These are phyloP conservation scores for Scedosporium boydii DNA, from an alignment of 2,329 filamentous ascomycete genomes.

Conservation along the genomic window DNA sequence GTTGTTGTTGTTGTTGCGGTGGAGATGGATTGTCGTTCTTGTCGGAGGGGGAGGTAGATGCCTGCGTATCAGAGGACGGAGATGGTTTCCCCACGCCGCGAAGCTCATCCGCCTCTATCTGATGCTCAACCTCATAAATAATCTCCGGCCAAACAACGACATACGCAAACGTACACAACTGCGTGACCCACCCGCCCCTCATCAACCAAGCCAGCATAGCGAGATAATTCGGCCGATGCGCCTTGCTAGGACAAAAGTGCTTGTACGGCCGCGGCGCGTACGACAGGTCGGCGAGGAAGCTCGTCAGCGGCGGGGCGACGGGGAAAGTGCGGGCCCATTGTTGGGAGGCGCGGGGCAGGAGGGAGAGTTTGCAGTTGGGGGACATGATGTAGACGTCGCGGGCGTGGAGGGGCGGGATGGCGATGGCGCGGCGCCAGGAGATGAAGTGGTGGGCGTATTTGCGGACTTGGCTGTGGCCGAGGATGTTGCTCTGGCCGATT, in stretches of 20 bases:
- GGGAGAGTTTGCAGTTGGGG: conserved; percentile 72
- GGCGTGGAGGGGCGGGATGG: conserved; percentile 82
- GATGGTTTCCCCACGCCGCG: conserved; percentile 14
- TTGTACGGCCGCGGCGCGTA: conserved; percentile 75
- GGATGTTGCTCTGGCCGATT: conserved; percentile 59
- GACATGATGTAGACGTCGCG: conserved; percentile 87
- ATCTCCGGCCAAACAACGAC: conserved; percentile 77
- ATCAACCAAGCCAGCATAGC: conserved; percentile 90
- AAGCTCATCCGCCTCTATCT: conserved; percentile 57
- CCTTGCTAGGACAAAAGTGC: conserved; percentile 73
- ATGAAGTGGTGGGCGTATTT: conserved; percentile 88
- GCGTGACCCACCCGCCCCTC: conserved; percentile 86
- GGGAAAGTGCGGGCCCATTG: conserved; percentile 75
- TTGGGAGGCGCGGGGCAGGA: conserved; percentile 57
- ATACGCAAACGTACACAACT: conserved; percentile 85
- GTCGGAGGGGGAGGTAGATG: conserved; percentile 6
- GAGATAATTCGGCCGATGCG: conserved; percentile 80
- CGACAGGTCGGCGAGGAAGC: conserved; percentile 79
- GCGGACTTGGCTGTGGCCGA: conserved; percentile 72
- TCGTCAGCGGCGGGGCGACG: conserved; percentile 70
- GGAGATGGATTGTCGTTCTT: conserved; percentile 2
- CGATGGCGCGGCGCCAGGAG: conserved; percentile 88
- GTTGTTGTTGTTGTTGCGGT: not conserved
- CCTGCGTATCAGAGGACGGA: conserved; percentile 8
- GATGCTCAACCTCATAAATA: conserved; percentile 67